These are phyloP conservation scores for Botrytis sinoallii DNA, from an alignment of 2,329 filamentous ascomycete species.

Conservation along the genomic window DNA sequence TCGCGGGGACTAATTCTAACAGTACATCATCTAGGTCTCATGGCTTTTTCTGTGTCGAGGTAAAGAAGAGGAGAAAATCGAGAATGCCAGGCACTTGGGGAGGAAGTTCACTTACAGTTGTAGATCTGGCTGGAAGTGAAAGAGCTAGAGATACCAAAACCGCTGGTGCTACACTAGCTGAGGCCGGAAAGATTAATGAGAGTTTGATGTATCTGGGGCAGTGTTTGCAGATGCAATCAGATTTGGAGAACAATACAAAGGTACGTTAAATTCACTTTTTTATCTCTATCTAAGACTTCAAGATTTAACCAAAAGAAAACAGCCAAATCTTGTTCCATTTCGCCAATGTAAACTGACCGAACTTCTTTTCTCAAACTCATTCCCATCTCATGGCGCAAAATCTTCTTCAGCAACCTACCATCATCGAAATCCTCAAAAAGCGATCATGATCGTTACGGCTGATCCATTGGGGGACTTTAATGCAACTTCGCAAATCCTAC, in stretches of 20 bases:
- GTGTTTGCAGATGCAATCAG: constrained; percentile 92
- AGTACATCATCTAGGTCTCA: constrained; percentile 90
- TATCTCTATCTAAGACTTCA: neutral
- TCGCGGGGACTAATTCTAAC: constrained; percentile 89
- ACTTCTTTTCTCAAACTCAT: constrained; percentile 84
- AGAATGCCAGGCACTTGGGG: constrained; percentile 62
- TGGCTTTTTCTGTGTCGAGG: constrained; percentile 92
- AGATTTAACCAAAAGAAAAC: constrained; percentile 24
- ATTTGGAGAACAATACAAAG: constrained; percentile 70
- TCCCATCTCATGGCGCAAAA: constrained; percentile 43
- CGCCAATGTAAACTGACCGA: constrained; percentile 84
- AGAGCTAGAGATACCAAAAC: constrained; percentile 92
- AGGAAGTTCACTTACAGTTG: constrained; percentile 78
- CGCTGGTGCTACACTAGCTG: constrained; percentile 83
- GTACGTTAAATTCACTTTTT: constrained; percentile 44
- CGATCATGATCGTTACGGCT: constrained; percentile 93
- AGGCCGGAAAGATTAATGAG: constrained; percentile 98
- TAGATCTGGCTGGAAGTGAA: constrained; percentile 91
- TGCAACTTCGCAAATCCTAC: constrained; percentile 90
- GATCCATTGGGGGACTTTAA: constrained; percentile 94
- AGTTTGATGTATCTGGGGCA: constrained; percentile 97
- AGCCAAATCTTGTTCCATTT: constrained; percentile 74
- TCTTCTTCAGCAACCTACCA: constrained; percentile 18
- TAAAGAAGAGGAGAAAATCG: constrained; percentile 70
- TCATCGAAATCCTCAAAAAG: constrained; percentile 70